These are phyloP conservation scores for Huntiella decipiens DNA, from an alignment of 2,329 filamentous ascomycete species.

Conservation along the genomic window DNA sequence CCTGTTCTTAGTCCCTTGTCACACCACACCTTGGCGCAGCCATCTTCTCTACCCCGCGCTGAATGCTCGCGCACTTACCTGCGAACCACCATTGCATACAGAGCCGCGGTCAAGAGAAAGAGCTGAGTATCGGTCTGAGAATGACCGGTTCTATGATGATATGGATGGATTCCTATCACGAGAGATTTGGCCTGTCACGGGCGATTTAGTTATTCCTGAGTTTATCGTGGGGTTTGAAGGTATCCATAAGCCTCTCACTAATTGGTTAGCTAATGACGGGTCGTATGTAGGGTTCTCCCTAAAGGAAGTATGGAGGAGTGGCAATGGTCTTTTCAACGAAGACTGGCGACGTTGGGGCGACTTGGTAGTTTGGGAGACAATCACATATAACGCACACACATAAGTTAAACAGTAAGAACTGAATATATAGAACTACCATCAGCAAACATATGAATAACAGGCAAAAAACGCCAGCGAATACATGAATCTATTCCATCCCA, in stretches of 20 bases:
- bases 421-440: too few relatives aligned
- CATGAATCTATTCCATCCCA: constrained; percentile 5
- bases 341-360: constrained; percentile 36
- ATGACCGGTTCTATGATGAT: constrained; percentile 72
- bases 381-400: too few relatives aligned
- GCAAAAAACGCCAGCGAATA: too few relatives aligned
- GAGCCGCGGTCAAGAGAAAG: constrained; percentile 40
- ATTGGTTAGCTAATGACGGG: too few relatives aligned
- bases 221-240: constrained; percentile 45
- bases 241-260: constrained; percentile 16
- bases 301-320: constrained; percentile 33
- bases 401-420: too few relatives aligned
- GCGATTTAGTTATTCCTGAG: constrained; percentile 25
- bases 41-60: constrained; percentile 61
- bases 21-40: constrained; percentile 87
- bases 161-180: constrained; percentile 32
- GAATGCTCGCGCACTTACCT: constrained; percentile 67
- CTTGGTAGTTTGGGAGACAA: constrained; percentile 38
- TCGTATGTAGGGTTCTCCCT: constrained; percentile 13
- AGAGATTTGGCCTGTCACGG: constrained; percentile 25
- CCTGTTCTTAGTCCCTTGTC: constrained; percentile 86
- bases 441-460: too few relatives aligned
- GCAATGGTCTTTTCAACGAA: constrained; percentile 44
- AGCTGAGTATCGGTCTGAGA: constrained; percentile 62
- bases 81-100: constrained; percentile 66